Conservation (phyloP, 1,139 yeast species). For the Candida buenavistaensis region DNA sequence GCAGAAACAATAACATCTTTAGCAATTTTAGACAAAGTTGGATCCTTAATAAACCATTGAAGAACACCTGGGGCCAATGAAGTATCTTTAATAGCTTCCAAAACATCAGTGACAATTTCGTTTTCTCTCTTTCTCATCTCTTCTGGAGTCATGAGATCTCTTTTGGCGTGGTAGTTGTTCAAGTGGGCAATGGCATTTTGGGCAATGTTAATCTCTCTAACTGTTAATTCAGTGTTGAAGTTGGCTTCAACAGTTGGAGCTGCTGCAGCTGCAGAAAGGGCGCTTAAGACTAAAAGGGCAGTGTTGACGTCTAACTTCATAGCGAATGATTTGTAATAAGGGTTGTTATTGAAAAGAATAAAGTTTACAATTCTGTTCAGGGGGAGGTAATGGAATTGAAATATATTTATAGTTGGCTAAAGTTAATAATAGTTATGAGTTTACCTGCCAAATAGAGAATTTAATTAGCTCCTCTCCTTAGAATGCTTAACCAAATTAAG, state of each 20-base stretch:
- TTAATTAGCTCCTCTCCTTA: too few species aligned
- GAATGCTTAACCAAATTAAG: too few species aligned
- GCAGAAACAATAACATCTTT: conserved; percentile 29
- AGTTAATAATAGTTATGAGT: too few species aligned
- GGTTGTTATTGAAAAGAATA: too few species aligned
- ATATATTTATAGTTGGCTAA: too few species aligned
- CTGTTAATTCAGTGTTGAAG: conserved; percentile 21
- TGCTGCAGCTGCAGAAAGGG: conserved; percentile 32
- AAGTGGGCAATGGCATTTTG: conserved; percentile 30
- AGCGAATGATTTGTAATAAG: conserved; percentile 4
- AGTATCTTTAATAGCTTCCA: conserved; percentile 39
- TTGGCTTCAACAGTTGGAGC: conserved; percentile 30
- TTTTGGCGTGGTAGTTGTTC: conserved; percentile 29
- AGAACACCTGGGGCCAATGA: conserved; percentile 40
- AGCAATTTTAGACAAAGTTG: conserved; percentile 31
- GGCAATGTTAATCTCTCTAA: conserved; percentile 32
- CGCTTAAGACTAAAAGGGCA: conserved; percentile 35
- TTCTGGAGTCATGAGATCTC: conserved; percentile 24
- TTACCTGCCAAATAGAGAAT: too few species aligned
- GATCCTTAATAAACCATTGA: conserved; percentile 33
- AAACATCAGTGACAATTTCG: conserved; percentile 44
- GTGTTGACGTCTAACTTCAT: conserved; percentile 36
- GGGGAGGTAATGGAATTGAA: too few species aligned
- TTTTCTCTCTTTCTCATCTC: conserved; percentile 40
- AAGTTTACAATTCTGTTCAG: too few species aligned